Percentiles rank a stretch among this genome's conserved stretches.
Conservation (phyloP, 108 stramenopile species). For the Cylindrotheca closterium region DNA sequence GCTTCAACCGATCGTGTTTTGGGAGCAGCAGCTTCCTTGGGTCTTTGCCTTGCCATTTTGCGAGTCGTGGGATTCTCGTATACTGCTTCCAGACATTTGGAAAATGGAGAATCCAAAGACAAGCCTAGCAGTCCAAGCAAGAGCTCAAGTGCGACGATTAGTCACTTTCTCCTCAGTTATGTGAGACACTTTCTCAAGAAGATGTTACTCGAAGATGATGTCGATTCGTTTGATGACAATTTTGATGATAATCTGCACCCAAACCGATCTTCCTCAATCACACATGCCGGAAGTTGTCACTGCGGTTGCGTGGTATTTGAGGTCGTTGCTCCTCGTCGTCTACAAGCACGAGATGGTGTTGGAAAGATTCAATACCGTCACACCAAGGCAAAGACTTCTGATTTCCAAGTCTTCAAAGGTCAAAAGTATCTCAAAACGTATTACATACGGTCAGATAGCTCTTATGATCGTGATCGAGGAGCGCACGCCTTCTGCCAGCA, state of each 20-base stretch:
- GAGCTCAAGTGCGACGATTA: conserved; percentile 1
- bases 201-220: conserved; percentile 21
- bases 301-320: conserved; percentile 64
- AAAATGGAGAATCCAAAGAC: background rate
- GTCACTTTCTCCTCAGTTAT: conserved; percentile 14
- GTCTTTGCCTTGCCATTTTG: conserved; percentile 10
- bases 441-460: conserved; percentile 38
- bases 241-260: too few species aligned
- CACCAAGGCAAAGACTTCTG: conserved; percentile 42
- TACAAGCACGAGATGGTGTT: conserved; percentile 43
- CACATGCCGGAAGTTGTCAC: conserved; percentile 65
- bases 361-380: conserved; percentile 76
- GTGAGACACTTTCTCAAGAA: conserved; percentile 10
- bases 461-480: conserved; percentile 22
- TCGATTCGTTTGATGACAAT: background rate
- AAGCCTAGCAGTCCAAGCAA: background rate
- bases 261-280: conserved; percentile 12
- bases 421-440: conserved; percentile 56
- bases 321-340: conserved; percentile 50
- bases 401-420: conserved; percentile 51
- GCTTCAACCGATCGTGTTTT: conserved; percentile 17
- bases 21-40: conserved; percentile 24
- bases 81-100: background rate
- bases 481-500: conserved; percentile 74
- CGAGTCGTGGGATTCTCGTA: background rate